Percentiles rank a stretch among this genome's conserved stretches.
Conservation (phyloP, 345 rosid species). For the Ceriops decandra region DNA sequence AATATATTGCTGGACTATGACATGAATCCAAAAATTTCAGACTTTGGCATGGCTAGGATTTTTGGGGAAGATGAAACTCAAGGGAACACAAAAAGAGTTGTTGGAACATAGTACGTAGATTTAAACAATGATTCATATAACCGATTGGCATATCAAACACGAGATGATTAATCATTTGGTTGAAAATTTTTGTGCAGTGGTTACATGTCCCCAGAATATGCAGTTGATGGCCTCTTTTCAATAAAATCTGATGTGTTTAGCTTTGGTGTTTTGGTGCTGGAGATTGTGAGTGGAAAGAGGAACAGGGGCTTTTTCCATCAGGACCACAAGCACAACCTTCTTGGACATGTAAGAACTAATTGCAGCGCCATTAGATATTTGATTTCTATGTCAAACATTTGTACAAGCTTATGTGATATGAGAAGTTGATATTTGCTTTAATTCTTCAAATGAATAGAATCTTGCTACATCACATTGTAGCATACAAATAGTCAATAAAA, state of each 20-base stretch:
- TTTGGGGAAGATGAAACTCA: constrained; percentile 30
- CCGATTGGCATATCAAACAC: background rate
- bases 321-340: constrained; percentile 29
- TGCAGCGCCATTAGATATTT: too few species aligned
- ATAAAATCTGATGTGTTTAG: constrained; percentile 32
- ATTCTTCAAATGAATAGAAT: background rate
- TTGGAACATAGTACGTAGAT: constrained; percentile 46
- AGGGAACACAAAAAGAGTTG: constrained; percentile 41
- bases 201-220: constrained; percentile 40
- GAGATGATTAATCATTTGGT: background rate
- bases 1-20: constrained; percentile 31
- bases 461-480: background rate
- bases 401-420: too few species aligned
- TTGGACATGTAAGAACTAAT: constrained; percentile 26
- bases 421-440: background rate
- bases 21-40: constrained; percentile 43
- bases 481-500: background rate
- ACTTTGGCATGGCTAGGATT: constrained; percentile 37
- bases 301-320: constrained; percentile 25
- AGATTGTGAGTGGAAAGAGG: constrained; percentile 26
- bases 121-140: background rate
- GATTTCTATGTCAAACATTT: too few species aligned
- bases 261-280: constrained; percentile 29
- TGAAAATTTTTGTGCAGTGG: constrained; percentile 16
- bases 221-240: constrained; percentile 31